Evolutionary conservation across 2,329 filamentous ascomycete species (phyloP), one percentile per base, ranked within the genome.

Genomic region (Phialophora macrospora): DNA sequence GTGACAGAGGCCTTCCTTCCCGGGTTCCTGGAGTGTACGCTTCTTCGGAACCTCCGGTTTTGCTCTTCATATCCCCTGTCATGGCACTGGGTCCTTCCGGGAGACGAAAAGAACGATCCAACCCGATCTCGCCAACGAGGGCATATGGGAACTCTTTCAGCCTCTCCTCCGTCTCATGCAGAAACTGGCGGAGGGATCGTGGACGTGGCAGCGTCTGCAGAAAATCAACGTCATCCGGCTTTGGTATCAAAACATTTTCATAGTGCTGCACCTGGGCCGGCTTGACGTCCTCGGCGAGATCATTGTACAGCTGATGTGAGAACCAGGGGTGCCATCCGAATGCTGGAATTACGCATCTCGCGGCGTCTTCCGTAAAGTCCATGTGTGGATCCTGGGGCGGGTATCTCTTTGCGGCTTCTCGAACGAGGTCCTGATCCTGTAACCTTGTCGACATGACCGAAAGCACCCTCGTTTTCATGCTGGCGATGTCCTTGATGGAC

Each of bases 241-340:
- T 44, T 0, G 85, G 85, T 1, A 79, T 79, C 1, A 89, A 77
- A 1, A 87, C 83, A 24, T 74, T 75, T 66, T 78, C 78, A 71
- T 88, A 89, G 71, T 89, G 87, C 1, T 72, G 57, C 4, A 79
- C 73, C 57, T 81, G 78, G 3, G 76, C 73, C 17, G 57, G 60
- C 4, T 70, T 72, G 32, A 72, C 69, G 12, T 60, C 51, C 26
- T 38, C 9, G 9, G 64, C 56, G 20, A 60, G 34, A 60, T 85
- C 79, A 69, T 82, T 78, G 70, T 82, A 81, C 73, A 89, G 83
- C 66, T 87, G 85, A 72, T 89, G 82, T 0, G 87, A 85, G 73
- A 89, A 89, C 87, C 87, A 89, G 0, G 87, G 87, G 75, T 89
- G 87, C 87, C 87, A 89, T 44, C 87, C 87, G 73, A 89, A 89